A percentile compares a stretch with the other conserved stretches of the same genome.
Conservation (phyloP, 2,329 filamentous ascomycete genomes). For the Fusarium solani-melongenae region DNA sequence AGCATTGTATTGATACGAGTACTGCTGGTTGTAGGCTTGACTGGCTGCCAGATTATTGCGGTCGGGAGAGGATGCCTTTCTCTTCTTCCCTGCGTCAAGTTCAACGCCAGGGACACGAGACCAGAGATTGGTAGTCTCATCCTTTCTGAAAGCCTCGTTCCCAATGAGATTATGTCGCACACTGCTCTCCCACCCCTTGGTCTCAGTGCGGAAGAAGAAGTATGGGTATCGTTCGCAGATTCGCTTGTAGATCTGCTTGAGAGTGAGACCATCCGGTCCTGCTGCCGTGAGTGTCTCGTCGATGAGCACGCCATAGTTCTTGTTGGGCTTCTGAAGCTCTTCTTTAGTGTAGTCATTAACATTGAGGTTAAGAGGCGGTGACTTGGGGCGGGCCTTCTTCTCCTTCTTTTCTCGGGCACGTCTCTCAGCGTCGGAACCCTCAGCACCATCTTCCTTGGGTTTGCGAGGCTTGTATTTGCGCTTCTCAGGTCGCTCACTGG, state of each 20-base stretch:
- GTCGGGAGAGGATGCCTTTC: slow-evolving; percentile 65
- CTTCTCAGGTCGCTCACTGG: slow-evolving; percentile 67
- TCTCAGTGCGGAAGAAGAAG: slow-evolving; percentile 70
- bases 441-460: slow-evolving; percentile 64
- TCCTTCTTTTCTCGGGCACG: slow-evolving; percentile 68
- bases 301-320: slow-evolving; percentile 71
- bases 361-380: slow-evolving; percentile 67
- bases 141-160: slow-evolving; percentile 70
- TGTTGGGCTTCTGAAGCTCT: slow-evolving; percentile 70
- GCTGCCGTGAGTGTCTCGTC: slow-evolving; percentile 68
- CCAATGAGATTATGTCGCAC: slow-evolving; percentile 73
- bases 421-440: slow-evolving; percentile 67
- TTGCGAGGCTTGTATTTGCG: slow-evolving; percentile 74
- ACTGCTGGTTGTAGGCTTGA: slow-evolving; percentile 52
- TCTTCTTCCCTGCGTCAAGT: slow-evolving; percentile 70
- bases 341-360: slow-evolving; percentile 67
- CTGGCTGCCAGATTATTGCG: slow-evolving; percentile 51
- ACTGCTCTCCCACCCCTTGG: slow-evolving; percentile 74
- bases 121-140: slow-evolving; percentile 67
- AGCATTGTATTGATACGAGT: slow-evolving; percentile 49
- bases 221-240: slow-evolving; percentile 69
- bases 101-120: slow-evolving; percentile 67
- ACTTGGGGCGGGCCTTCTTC: slow-evolving; percentile 69
- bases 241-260: slow-evolving; percentile 73
- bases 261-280: slow-evolving; percentile 63